Conservation (phyloP, 306 rosid species). For the Macrotyloma uniflorum region DNA sequence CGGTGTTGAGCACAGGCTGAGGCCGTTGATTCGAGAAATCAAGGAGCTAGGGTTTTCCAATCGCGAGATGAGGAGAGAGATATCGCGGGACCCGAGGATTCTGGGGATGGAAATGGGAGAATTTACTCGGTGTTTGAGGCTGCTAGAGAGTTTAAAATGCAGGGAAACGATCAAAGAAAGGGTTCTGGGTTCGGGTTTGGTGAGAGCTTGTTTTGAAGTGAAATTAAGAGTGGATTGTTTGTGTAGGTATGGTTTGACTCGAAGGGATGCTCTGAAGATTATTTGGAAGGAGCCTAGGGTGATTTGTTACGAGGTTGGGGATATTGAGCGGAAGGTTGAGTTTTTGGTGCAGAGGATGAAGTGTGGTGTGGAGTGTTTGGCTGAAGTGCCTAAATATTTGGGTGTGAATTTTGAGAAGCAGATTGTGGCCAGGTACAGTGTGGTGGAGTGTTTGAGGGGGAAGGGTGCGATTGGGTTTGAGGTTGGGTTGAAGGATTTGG, state of each 20-base stretch:
- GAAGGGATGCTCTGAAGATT: conserved; percentile 73
- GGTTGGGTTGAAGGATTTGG: conserved; percentile 65
- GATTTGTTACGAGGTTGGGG: conserved; percentile 58
- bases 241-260: conserved; percentile 66
- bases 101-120: conserved; percentile 60
- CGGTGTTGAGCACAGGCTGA: conserved; percentile 62
- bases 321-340: conserved; percentile 70
- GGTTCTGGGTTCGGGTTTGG: conserved; percentile 52
- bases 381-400: conserved; percentile 76
- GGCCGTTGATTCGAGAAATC: conserved; percentile 64
- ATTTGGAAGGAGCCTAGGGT: conserved; percentile 85
- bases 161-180: conserved; percentile 58
- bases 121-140: neutral
- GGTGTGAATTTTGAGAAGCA: conserved; percentile 87
- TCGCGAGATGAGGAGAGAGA: conserved; percentile 52
- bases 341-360: conserved; percentile 69
- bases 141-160: conserved; percentile 70
- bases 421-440: conserved; percentile 73
- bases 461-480: conserved; percentile 69
- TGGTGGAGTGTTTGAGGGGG: conserved; percentile 74
- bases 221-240: conserved; percentile 75
- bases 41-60: conserved; percentile 56
- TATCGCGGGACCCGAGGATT: conserved; percentile 67
- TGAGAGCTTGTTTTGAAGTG: conserved; percentile 77
- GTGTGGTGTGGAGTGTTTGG: conserved; percentile 57